A percentile compares a stretch with the other conserved stretches of the same genome.
These are phyloP conservation scores for Triticum monococcum DNA, from an alignment of 176 grass and related monocot genomes.

Conservation along the genomic window DNA sequence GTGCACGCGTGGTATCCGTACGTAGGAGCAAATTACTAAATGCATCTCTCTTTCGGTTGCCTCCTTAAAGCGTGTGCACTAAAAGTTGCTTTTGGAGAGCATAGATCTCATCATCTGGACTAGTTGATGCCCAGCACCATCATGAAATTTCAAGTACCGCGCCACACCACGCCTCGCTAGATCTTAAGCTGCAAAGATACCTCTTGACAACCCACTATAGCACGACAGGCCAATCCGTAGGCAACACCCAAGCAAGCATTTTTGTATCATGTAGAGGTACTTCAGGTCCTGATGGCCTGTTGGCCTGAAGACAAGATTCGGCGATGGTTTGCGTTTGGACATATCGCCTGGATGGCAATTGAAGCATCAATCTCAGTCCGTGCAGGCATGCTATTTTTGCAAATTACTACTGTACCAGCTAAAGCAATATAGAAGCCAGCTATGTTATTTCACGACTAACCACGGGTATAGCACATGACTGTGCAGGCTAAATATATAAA, in stretches of 20 bases:
- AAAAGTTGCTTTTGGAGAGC: conserved; percentile 17
- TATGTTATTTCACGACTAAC: background rate
- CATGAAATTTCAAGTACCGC: background rate
- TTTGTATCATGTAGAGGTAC: background rate
- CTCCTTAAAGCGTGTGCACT: background rate
- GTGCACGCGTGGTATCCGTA: too few species aligned
- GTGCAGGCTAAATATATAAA: background rate
- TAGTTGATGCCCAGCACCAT: conserved; percentile 28
- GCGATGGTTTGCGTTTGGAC: background rate
- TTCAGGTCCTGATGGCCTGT: background rate
- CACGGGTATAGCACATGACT: background rate
- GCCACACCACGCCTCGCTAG: conserved; percentile 14
- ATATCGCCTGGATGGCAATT: background rate
- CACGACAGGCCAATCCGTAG: background rate
- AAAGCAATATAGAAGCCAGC: background rate
- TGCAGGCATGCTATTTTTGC: background rate
- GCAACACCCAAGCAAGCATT: background rate
- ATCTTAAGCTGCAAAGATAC: conserved; percentile 16
- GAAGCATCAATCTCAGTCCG: background rate
- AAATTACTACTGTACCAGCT: background rate
- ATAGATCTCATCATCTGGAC: conserved; percentile 11
- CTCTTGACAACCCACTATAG: conserved; percentile 9
- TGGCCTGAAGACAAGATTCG: background rate
- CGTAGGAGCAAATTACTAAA: background rate
- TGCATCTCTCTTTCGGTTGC: background rate